phyloP scores from a whole-genome alignment of 2,329 filamentous ascomycete genomes.

The Coniochaeta sp. region DNA sequence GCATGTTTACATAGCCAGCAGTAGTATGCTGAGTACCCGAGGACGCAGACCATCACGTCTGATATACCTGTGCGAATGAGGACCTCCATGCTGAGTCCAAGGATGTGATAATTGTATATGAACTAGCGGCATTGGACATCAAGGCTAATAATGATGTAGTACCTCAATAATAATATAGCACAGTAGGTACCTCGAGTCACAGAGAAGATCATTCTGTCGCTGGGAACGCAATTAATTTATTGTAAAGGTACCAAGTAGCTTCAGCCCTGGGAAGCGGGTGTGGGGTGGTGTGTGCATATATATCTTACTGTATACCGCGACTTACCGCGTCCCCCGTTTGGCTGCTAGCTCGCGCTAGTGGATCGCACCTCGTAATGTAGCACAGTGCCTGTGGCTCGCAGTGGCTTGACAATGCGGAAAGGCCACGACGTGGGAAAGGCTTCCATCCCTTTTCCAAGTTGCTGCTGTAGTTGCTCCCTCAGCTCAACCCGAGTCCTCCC shows the following conservation, averaged over 20 bases:
- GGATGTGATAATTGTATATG: too few species aligned
- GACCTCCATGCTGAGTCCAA: too few species aligned
- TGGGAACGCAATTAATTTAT: neutral
- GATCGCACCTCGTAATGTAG: too few species aligned
- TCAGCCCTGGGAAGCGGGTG: neutral
- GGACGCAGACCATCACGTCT: too few species aligned
- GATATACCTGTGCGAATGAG: too few species aligned
- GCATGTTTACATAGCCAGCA: too few species aligned
- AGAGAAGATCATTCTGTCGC: neutral
- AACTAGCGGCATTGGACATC: neutral
- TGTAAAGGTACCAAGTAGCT: too few species aligned
- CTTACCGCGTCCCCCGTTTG: neutral
- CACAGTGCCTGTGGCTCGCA: neutral
- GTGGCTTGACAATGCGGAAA: neutral
- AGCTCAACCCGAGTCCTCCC: neutral
- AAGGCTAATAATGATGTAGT: neutral
- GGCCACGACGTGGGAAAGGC: constrained; percentile 2
- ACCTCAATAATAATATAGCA: too few species aligned
- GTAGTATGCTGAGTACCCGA: too few species aligned
- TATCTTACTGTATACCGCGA: too few species aligned
- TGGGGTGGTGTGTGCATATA: neutral
- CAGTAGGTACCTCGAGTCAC: too few species aligned
- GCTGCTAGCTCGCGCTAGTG: neutral
- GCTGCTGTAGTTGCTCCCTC: too few species aligned
- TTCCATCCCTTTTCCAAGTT: constrained; percentile 2